Conservation (phyloP, 306 rosid species). For the Quercus bicolor region DNA sequence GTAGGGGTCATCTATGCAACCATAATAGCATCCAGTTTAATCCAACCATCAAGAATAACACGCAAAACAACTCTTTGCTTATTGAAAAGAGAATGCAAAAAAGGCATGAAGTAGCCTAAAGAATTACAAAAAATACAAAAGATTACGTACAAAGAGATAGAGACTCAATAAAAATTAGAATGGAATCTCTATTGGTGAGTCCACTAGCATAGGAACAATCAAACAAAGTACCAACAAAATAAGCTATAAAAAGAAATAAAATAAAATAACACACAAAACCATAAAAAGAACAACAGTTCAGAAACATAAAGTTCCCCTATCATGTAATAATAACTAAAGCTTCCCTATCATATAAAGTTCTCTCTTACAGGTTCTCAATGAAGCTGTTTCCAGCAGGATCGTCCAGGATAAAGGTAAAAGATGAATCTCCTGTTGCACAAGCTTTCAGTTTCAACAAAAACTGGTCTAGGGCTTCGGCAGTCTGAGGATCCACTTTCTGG, state of each 20-base stretch:
- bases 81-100: no score
- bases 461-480: constrained; percentile 80
- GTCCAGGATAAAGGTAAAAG: constrained; percentile 79
- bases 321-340: constrained; percentile 6
- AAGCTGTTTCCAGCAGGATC: constrained; percentile 98
- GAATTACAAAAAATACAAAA: no score
- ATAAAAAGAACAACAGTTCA: neutral
- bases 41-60: neutral
- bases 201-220: no score
- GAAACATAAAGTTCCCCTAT: neutral
- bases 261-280: neutral
- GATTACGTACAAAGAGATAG: no score
- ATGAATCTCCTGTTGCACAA: constrained; percentile 56
- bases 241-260: no score
- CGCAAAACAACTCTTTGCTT: no score
- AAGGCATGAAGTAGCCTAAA: no score
- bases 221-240: no score
- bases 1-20: no score
- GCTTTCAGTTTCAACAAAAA: constrained; percentile 75
- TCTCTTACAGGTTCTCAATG: constrained; percentile 89
- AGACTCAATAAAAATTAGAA: no score
- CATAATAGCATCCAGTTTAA: no score
- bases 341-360: constrained; percentile 1
- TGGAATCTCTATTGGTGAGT: no score
- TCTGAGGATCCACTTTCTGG: constrained; percentile 76